phyloP scores from a whole-genome alignment of 2,329 filamentous ascomycete genomes.

The Amylocarpus encephaloides region DNA sequence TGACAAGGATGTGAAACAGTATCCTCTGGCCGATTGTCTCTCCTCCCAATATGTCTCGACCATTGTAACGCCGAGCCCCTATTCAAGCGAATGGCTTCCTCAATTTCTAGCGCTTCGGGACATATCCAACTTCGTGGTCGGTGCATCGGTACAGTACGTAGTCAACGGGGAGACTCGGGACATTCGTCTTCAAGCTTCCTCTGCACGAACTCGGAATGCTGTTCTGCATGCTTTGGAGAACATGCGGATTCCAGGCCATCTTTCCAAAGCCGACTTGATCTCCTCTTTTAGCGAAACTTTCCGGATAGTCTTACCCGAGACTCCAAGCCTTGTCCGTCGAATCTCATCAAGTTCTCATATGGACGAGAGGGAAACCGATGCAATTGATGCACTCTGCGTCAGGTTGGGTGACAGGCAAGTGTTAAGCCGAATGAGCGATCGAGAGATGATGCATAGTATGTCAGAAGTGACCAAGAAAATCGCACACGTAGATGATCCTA shows the following conservation, averaged over 20 bases:
- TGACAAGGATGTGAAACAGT: constrained; percentile 22
- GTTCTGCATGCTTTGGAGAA: constrained; percentile 34
- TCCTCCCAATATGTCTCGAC: constrained; percentile 32
- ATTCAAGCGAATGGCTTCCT: constrained; percentile 33
- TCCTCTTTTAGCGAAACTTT: constrained; percentile 33
- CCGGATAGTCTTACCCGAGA: constrained; percentile 35
- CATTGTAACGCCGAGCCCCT: constrained; percentile 29
- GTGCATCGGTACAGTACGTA: constrained; percentile 35
- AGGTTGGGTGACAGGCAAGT: constrained; percentile 33
- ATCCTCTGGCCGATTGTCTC: constrained; percentile 34
- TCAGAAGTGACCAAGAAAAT: constrained; percentile 34
- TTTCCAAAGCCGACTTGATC: constrained; percentile 34
- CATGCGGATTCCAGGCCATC: constrained; percentile 31
- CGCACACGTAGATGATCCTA: constrained; percentile 33
- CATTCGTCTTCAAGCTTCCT: constrained; percentile 31
- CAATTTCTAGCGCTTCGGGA: constrained; percentile 37
- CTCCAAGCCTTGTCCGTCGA: constrained; percentile 28
- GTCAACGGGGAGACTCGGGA: constrained; percentile 33
- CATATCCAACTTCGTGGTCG: constrained; percentile 35
- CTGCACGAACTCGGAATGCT: constrained; percentile 34
- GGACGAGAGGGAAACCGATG: constrained; percentile 34
- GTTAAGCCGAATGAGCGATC: constrained; percentile 36
- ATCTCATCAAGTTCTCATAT: constrained; percentile 22
- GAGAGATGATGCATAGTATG: constrained; percentile 33
- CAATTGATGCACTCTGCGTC: constrained; percentile 32